A percentile compares a stretch with the other conserved stretches of the same genome.
Evolutionary conservation across 2,329 filamentous ascomycete genomes (phyloP).

Genomic region (Claviceps cyperi): DNA sequence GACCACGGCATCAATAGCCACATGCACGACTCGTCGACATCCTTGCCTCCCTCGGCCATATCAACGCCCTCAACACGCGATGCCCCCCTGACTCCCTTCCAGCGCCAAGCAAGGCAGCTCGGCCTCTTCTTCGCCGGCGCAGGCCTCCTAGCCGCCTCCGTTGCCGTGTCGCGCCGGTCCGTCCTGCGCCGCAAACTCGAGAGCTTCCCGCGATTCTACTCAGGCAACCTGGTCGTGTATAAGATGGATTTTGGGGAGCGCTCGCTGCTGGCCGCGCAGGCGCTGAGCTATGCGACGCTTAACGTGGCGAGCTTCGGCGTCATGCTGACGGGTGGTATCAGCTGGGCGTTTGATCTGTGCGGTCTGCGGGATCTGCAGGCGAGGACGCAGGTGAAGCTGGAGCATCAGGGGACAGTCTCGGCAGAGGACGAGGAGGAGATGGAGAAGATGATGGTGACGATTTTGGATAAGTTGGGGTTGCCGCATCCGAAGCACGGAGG

Average conservation of each 20-base stretch:
- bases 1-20: neutral
- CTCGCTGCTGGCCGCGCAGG: slow-evolving; percentile 60
- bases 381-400: slow-evolving; percentile 28
- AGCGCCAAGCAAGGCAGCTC: slow-evolving; percentile 40
- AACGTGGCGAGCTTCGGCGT: slow-evolving; percentile 68
- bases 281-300: slow-evolving; percentile 72
- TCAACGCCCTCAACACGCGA: slow-evolving; percentile 6
- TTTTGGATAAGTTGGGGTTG: slow-evolving; percentile 38
- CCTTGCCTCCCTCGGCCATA: slow-evolving; percentile 7
- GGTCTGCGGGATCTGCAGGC: slow-evolving; percentile 48
- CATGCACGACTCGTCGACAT: slow-evolving; percentile 2
- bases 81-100: slow-evolving; percentile 26
- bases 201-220: slow-evolving; percentile 57
- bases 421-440: slow-evolving; percentile 44
- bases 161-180: slow-evolving; percentile 56
- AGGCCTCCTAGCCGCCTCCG: slow-evolving; percentile 58
- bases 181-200: slow-evolving; percentile 47
- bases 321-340: slow-evolving; percentile 55
- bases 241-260: slow-evolving; percentile 17
- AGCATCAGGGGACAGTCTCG: slow-evolving; percentile 19
- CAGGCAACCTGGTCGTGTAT: slow-evolving; percentile 32
- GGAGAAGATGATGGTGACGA: slow-evolving; percentile 44
- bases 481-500: slow-evolving; percentile 1
- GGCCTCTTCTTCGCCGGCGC: slow-evolving; percentile 61
- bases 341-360: slow-evolving; percentile 68